Evolutionary conservation across 306 rosid species (phyloP), one percentile per base, ranked within the genome.

Genomic region (Senna tora): DNA sequence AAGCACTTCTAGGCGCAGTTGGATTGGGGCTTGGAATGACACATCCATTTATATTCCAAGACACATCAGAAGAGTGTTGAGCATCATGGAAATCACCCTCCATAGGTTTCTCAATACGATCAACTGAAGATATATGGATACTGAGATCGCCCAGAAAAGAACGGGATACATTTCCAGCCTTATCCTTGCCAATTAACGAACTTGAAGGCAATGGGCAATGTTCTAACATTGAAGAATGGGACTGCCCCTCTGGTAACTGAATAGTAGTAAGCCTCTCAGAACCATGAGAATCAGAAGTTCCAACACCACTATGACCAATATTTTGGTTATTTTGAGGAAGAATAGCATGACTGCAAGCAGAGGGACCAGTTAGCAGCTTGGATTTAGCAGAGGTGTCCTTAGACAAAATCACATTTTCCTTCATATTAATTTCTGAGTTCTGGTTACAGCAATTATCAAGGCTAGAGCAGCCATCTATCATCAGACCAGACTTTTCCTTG

Each of bases 1-100:
- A 75, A 36, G 90, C 80, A 86, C 96, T 95, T 79, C 97, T 85
- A 30, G 89, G 92, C 74, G 91, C 99, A 69, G 96, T 89, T 58
- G 88, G 88, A 77, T 87, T 91, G 61, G 96, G 89, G 78, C 92
- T 86, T 77, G 81, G 87, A 50, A 83, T 68, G 68, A 78, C 62
- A 71, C 85, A 75, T 72, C 82, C 84, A 84, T 84, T 84, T 79
- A 73, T 69, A 81, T 84, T 91, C 83, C 88, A 84, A 67, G 84
- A 74, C 43, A 72, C 49, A 66, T 87, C 93, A 50, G 84, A 75
- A 82, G 93, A 74, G 55, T 79, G 84, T 66, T 84, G 85, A 63
- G 83, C 65, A 82, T 28, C 69, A 36, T 75, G 76, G 39, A 83
- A 68, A 45, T 85, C 93, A 79, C 73, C 76, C 47, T 78, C 81